Evolutionary conservation across 2,329 filamentous ascomycete genomes (phyloP).

Genomic region (Trichoderma guizhouense): DNA sequence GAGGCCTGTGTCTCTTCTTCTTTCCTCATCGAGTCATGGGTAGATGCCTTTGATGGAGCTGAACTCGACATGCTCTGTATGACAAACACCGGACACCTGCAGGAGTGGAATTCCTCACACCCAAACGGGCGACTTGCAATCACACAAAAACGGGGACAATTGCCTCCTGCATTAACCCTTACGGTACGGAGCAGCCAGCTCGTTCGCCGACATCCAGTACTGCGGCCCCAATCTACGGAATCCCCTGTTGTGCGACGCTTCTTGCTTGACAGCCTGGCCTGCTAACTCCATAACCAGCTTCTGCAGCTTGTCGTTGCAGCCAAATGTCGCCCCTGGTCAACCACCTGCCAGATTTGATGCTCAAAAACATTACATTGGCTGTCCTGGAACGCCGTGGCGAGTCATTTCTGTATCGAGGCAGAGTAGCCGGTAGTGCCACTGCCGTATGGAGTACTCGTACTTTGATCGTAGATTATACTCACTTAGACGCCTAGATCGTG

Average conservation of each 20-base stretch:
- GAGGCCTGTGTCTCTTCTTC: neutral
- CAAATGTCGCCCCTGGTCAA: conserved; percentile 1
- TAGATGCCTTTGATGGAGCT: neutral
- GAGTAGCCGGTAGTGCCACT: neutral
- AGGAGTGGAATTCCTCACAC: neutral
- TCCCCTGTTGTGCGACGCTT: conserved; percentile 12
- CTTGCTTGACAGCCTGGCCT: conserved; percentile 8
- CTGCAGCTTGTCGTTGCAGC: conserved; percentile 4
- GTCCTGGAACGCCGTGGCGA: neutral
- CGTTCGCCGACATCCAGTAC: neutral
- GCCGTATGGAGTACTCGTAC: neutral
- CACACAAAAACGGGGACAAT: neutral
- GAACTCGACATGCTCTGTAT: conserved; percentile 9
- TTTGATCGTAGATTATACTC: neutral
- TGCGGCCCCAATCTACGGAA: neutral
- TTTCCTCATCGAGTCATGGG: conserved; percentile 2
- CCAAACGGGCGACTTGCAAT: conserved; percentile 5
- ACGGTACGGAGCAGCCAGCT: conserved; percentile 7
- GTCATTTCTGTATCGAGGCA: neutral
- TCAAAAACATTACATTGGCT: neutral
- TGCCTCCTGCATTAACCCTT: conserved; percentile 7
- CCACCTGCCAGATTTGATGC: neutral
- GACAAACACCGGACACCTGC: conserved; percentile 15
- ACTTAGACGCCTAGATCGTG: neutral
- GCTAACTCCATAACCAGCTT: neutral